Evolutionary conservation across 2,329 filamentous ascomycete genomes (phyloP).

Genomic region (Dactylonectria macrodidyma): DNA sequence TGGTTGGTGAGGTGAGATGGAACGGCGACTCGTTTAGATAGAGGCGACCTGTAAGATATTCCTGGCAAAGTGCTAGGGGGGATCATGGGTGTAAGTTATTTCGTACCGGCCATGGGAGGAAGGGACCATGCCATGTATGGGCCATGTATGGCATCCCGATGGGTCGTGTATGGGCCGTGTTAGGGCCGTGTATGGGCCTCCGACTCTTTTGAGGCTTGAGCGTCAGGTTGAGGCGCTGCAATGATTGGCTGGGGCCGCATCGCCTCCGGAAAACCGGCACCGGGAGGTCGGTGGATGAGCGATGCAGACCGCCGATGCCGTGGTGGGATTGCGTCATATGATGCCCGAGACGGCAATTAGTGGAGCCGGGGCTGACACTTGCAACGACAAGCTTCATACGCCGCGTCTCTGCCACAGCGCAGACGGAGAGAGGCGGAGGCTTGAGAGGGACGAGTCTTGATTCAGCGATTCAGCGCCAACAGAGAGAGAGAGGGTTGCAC

Average conservation of each 20-base stretch:
- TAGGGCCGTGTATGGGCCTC: too few relatives aligned
- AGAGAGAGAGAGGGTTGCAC: too few relatives aligned
- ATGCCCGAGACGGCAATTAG: conserved; percentile 3
- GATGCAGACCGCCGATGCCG: not conserved
- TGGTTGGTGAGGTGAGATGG: not conserved
- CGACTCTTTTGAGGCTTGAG: not conserved
- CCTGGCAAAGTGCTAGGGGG: not conserved
- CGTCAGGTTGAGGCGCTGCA: too few relatives aligned
- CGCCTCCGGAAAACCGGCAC: conserved; percentile 27
- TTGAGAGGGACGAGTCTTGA: too few relatives aligned
- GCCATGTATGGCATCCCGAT: too few relatives aligned
- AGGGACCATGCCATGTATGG: too few relatives aligned
- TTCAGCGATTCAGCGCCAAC: too few relatives aligned
- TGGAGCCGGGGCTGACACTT: not conserved
- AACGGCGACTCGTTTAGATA: not conserved
- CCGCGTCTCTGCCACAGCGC: not conserved
- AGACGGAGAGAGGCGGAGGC: too few relatives aligned
- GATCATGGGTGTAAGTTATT: too few relatives aligned
- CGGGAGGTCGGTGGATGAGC: conserved; percentile 1
- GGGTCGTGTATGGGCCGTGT: too few relatives aligned
- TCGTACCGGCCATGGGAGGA: too few relatives aligned
- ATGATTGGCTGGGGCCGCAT: not conserved
- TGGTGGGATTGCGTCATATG: conserved; percentile 15
- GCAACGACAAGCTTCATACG: not conserved
- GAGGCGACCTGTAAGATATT: not conserved